Conservation (phyloP, 2,329 filamentous ascomycete genomes). For the Pyricularia pennisetigena region DNA sequence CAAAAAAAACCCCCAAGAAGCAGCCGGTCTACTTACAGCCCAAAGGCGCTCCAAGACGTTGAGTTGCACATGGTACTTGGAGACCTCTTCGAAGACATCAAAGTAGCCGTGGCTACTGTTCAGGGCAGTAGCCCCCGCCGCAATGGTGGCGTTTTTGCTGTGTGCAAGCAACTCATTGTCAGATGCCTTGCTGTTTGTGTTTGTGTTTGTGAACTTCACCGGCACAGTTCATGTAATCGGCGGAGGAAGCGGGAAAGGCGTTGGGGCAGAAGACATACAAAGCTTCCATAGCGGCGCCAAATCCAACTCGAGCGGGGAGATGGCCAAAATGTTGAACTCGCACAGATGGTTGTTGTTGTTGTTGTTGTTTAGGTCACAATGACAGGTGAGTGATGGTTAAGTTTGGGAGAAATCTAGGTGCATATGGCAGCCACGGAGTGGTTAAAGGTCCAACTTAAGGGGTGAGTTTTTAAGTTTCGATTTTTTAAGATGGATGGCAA, state of each 20-base stretch:
- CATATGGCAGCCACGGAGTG: not conserved
- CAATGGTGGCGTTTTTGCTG: constrained; percentile 35
- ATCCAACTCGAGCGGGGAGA: not conserved
- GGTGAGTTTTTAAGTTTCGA: not conserved
- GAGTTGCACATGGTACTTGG: constrained; percentile 72
- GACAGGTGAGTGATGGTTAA: not conserved
- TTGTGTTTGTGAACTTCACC: constrained; percentile 9
- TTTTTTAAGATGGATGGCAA: not conserved
- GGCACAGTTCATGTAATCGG: not conserved
- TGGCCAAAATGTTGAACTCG: not conserved
- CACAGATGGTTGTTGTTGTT: not conserved
- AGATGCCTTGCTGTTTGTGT: constrained; percentile 12
- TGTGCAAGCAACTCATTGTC: not conserved
- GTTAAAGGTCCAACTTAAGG: not conserved
- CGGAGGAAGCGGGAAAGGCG: not conserved
- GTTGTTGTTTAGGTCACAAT: not conserved
- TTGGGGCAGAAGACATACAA: not conserved
- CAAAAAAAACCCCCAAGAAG: no score
- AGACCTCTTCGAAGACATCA: constrained; percentile 51
- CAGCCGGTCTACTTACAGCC: constrained; percentile 47
- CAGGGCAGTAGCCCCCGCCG: constrained; percentile 22
- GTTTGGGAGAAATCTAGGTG: not conserved
- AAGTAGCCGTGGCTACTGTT: constrained; percentile 43
- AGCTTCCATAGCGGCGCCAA: constrained; percentile 5
- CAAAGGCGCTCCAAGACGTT: constrained; percentile 83